These are phyloP conservation scores for Suillus spraguei DNA, from an alignment of 768 basidiomycete species.

Conservation along the genomic window DNA sequence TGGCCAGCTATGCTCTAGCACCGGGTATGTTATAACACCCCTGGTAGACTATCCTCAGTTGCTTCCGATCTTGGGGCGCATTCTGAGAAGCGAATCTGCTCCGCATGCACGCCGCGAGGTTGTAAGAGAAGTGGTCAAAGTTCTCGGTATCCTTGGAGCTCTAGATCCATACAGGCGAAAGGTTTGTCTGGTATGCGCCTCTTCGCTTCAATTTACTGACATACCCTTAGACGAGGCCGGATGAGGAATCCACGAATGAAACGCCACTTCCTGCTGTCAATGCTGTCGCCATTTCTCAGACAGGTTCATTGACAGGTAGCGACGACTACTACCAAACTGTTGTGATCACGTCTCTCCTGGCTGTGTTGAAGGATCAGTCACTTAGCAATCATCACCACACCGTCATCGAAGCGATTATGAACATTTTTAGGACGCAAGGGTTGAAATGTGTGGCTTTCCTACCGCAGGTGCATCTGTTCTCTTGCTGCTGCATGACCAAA, in stretches of 20 bases:
- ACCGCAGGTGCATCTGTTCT: conserved; percentile 66
- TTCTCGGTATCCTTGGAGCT: conserved; percentile 94
- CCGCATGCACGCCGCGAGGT: conserved; percentile 78
- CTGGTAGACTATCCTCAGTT: conserved; percentile 91
- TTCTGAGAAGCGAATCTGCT: conserved; percentile 80
- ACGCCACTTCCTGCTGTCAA: conserved; percentile 62
- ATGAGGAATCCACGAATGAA: conserved; percentile 64
- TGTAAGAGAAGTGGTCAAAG: conserved; percentile 92
- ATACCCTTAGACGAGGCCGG: conserved; percentile 52
- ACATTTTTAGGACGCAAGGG: conserved; percentile 98
- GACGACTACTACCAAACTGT: conserved; percentile 99
- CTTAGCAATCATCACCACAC: conserved; percentile 86
- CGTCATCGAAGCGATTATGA: conserved; percentile 97
- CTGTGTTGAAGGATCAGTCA: conserved; percentile 87
- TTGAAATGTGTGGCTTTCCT: conserved; percentile 95
- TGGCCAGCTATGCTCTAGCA: conserved; percentile 94
- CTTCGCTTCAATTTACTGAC: conserved; percentile 5
- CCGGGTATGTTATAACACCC: conserved; percentile 92
- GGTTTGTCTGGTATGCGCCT: conserved; percentile 45
- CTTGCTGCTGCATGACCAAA: conserved; percentile 6
- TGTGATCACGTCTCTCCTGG: conserved; percentile 85
- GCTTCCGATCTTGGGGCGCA: conserved; percentile 80
- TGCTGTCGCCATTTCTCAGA: conserved; percentile 69
- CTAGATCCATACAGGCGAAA: conserved; percentile 95
- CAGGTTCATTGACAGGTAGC: conserved; percentile 61